Percentiles rank a stretch among this genome's conserved stretches.
Evolutionary conservation across 2,329 filamentous ascomycete genomes (phyloP).

Genomic region (Pseudopyrenochaeta lycopersici): DNA sequence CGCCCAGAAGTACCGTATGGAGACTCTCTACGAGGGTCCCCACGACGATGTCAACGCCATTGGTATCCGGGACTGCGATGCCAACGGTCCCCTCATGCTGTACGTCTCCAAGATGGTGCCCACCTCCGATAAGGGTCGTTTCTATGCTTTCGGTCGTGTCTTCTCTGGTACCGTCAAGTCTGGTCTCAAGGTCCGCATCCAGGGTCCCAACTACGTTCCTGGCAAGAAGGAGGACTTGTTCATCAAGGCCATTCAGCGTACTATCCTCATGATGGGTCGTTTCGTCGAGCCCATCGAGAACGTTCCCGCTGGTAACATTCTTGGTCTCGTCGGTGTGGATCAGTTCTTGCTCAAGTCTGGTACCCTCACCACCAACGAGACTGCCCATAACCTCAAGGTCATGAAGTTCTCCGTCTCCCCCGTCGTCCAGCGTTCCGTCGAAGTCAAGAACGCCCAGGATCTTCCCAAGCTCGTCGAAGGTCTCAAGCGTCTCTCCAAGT

Average conservation of each 20-base stretch:
- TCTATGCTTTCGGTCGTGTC: conserved; percentile 99
- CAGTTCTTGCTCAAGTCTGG: conserved; percentile 99
- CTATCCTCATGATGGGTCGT: conserved; percentile 99
- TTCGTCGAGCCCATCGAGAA: conserved; percentile 99
- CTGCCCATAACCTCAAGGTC: conserved; percentile 99
- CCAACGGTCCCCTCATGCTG: conserved; percentile 98
- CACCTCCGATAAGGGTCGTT: conserved; percentile 99
- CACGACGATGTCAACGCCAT: conserved; percentile 90
- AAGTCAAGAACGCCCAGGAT: conserved; percentile 99
- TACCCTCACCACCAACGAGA: conserved; percentile 96
- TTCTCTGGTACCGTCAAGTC: conserved; percentile 98
- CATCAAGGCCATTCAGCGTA: conserved; percentile 99
- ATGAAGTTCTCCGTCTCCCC: conserved; percentile 99
- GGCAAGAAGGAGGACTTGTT: conserved; percentile 99
- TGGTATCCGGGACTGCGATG: conserved; percentile 97
- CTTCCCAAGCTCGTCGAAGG: conserved; percentile 99
- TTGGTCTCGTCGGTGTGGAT: conserved; percentile 98
- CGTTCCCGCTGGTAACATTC: conserved; percentile 99
- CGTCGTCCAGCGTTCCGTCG: conserved; percentile 97
- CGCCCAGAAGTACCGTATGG: conserved; percentile 96
- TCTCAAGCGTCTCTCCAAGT: conserved; percentile 99
- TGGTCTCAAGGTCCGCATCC: conserved; percentile 99
- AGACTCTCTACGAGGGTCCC: conserved; percentile 99
- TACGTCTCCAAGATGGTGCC: conserved; percentile 99
- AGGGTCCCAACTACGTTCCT: conserved; percentile 97